These are phyloP conservation scores for Magnolia kwangsiensis DNA, from an alignment of 164 flowering plant genomes.

Conservation along the genomic window DNA sequence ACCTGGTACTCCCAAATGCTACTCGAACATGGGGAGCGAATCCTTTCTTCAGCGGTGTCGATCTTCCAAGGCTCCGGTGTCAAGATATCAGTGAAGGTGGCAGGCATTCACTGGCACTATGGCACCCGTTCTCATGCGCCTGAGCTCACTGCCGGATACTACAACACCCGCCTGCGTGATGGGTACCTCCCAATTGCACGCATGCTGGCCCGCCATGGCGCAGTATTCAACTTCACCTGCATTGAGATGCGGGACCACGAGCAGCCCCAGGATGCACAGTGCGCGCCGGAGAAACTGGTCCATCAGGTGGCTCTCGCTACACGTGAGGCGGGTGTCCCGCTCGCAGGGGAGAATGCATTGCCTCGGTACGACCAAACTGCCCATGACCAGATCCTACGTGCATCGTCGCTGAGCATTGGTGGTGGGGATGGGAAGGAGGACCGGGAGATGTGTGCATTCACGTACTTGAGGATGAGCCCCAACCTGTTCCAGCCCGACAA, in stretches of 20 bases:
- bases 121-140: constrained; percentile 91
- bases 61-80: constrained; percentile 44
- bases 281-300: constrained; percentile 84
- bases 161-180: constrained; percentile 78
- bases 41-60: constrained; percentile 50
- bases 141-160: constrained; percentile 96
- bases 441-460: constrained; percentile 81
- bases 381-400: constrained; percentile 60
- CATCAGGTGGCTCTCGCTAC: constrained; percentile 77
- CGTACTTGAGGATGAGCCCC: constrained; percentile 87
- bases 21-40: constrained; percentile 77
- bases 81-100: constrained; percentile 80
- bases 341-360: constrained; percentile 95
- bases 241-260: constrained; percentile 94
- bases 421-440: constrained; percentile 29
- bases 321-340: constrained; percentile 49
- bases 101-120: constrained; percentile 98
- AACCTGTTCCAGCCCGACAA: constrained; percentile 71
- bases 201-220: constrained; percentile 83
- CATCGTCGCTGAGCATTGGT: constrained; percentile 36
- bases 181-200: constrained; percentile 87
- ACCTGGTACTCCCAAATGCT: constrained; percentile 92
- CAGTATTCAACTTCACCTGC: constrained; percentile 90
- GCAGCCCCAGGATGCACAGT: constrained; percentile 87
- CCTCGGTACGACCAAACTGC: constrained; percentile 79